Evolutionary conservation across 805 yeast species (phyloP).

Genomic region (Saturnispora hagleri): DNA sequence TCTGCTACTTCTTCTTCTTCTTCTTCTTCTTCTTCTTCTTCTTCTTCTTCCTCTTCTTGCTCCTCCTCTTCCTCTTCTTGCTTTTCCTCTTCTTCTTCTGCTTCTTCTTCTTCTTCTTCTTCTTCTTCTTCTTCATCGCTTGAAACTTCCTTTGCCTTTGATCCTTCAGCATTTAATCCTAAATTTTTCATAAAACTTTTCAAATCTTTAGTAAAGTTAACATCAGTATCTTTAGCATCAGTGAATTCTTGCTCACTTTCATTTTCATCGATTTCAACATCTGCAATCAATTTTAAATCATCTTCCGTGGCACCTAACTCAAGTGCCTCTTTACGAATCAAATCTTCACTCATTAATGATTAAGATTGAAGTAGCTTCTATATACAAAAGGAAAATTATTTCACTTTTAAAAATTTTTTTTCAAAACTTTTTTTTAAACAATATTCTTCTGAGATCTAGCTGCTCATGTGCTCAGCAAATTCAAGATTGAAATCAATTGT

Average conservation of each 20-base stretch:
- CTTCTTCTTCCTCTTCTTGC: slow-evolving; percentile 25
- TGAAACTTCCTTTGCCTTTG: slow-evolving; percentile 24
- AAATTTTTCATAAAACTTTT: slow-evolving; percentile 54
- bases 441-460: neutral
- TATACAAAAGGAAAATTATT: slow-evolving; percentile 10
- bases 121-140: slow-evolving; percentile 33
- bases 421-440: neutral
- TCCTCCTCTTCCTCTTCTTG: slow-evolving; percentile 32
- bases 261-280: slow-evolving; percentile 36
- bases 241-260: slow-evolving; percentile 44
- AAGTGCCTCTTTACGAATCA: slow-evolving; percentile 61
- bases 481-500: neutral
- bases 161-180: slow-evolving; percentile 43
- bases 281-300: slow-evolving; percentile 58
- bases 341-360: slow-evolving; percentile 16
- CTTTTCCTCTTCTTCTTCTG: slow-evolving; percentile 26
- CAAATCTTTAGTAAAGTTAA: slow-evolving; percentile 43
- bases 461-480: neutral
- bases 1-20: slow-evolving; percentile 28
- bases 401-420: neutral
- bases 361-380: slow-evolving; percentile 3
- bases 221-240: slow-evolving; percentile 37
- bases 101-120: slow-evolving; percentile 28
- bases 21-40: slow-evolving; percentile 23
- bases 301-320: slow-evolving; percentile 82